Base-by-base conservation (phyloP, 2,329 filamentous ascomycete species). In the Plenodomus lindquistii region DNA sequence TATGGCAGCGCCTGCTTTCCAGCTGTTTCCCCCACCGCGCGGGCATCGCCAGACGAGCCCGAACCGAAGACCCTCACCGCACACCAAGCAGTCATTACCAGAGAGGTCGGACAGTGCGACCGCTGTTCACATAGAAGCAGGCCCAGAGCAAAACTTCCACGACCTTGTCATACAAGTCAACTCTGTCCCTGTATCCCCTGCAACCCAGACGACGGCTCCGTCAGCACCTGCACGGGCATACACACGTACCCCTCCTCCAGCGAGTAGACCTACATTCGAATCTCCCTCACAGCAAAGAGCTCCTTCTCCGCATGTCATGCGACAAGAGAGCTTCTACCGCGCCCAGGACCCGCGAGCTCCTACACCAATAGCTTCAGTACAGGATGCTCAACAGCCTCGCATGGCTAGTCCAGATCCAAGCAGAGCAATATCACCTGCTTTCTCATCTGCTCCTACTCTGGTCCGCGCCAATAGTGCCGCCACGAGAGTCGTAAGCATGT, bases 101-200 rank as follows among this genome's bases (percentile, higher is more conserved):
- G 63, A 66, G 46, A 61, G 52, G 17, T 63, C 63, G 52, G 64
- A 71, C 20, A 66, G 63, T 50, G 60, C 63, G 43, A 65, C 66
- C 44, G 62, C 52, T 42, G 11, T 31, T 31, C 27, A 31, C 11
- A 31, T 31, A 31, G 27, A 31, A 31, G 54, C 61, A 20, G 69
- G 66, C 36, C 51, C 63, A 38, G 62, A 63, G 37, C 48, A 55
- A 31, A 70, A 73, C 55, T 71, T 73, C 40, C 71, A 74, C 45
- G 70, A 73, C 44, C 66, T 74, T 38, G 56, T 74, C 39, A 66
- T 74, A 16, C 69, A 73, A 45, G 68, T 73, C 62, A 69, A 72
- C 42, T 70, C 71, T 17, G 63, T 65, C n/a, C 66, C 67, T 36
- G 62, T 67, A 8, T 70, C 69, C 9, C 63, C 67, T 11, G 60